Percentiles rank a stretch among this genome's conserved stretches.
Evolutionary conservation across 2,329 filamentous ascomycete genomes (phyloP).

Genomic region (Trichoderma aggressivum): DNA sequence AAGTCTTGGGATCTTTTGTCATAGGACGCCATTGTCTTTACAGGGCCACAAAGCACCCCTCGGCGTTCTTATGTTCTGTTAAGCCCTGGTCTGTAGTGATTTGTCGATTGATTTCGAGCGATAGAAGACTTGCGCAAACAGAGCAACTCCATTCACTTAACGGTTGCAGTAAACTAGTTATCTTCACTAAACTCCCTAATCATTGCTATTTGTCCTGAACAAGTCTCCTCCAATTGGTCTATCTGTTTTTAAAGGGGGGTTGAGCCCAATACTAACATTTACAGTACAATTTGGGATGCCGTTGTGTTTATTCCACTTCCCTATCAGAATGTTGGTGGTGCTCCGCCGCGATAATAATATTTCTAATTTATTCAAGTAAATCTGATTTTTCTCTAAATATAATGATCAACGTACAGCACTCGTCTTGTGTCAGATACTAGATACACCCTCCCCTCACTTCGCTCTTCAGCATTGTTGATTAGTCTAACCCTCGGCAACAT

Average conservation of each 20-base stretch:
- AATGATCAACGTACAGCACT: not conserved
- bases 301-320: not conserved
- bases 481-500: not conserved
- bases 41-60: not conserved
- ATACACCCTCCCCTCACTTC: not conserved
- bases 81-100: not conserved
- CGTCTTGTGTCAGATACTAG: not conserved
- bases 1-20: not conserved
- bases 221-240: not conserved
- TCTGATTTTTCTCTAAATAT: not conserved
- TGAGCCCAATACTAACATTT: not conserved
- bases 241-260: not conserved
- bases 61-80: rapidly evolving
- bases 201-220: not conserved
- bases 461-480: not conserved
- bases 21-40: not conserved
- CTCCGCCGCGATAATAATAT: not conserved
- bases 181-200: rapidly evolving
- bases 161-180: not conserved
- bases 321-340: not conserved
- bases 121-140: not conserved
- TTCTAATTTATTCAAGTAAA: not conserved
- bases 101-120: not conserved
- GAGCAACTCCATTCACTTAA: not conserved
- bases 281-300: not conserved